These are phyloP conservation scores for Corynespora cassiicola DNA, from an alignment of 2,329 filamentous ascomycete genomes.

Conservation along the genomic window DNA sequence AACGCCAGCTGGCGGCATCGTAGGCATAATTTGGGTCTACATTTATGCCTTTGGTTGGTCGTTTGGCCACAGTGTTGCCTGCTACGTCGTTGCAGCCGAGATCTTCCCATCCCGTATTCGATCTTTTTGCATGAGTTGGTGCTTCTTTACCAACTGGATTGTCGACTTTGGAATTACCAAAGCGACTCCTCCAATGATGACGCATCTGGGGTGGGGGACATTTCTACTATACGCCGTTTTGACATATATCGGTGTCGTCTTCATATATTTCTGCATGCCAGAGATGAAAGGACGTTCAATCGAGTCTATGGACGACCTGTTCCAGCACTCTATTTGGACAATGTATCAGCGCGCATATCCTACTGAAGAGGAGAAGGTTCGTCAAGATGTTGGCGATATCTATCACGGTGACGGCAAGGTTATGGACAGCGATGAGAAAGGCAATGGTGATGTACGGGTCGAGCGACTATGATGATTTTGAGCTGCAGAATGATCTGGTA, in stretches of 20 bases:
- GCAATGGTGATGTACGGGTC: conserved; percentile 9
- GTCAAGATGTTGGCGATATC: conserved; percentile 36
- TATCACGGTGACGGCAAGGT: conserved; percentile 12
- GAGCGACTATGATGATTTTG: conserved; percentile 39
- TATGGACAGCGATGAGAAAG: conserved; percentile 18
- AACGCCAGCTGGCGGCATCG: conserved; percentile 48
- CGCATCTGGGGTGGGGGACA: conserved; percentile 44
- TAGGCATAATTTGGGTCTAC: conserved; percentile 47
- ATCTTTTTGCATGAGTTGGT: conserved; percentile 36
- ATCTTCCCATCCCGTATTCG: conserved; percentile 38
- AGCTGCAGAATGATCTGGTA: no score
- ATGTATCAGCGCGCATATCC: conserved; percentile 52
- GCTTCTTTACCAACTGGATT: conserved; percentile 39
- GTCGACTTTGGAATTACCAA: conserved; percentile 39
- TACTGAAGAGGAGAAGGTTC: conserved; percentile 41
- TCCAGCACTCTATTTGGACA: conserved; percentile 46
- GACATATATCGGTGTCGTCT: conserved; percentile 44
- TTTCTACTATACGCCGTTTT: conserved; percentile 45
- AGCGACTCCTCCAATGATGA: conserved; percentile 44
- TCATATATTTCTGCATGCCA: conserved; percentile 40
- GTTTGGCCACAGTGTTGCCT: conserved; percentile 35
- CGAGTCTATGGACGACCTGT: conserved; percentile 44
- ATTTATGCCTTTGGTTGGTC: conserved; percentile 41
- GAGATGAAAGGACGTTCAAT: conserved; percentile 39
- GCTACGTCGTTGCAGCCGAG: conserved; percentile 34